Base-by-base conservation (phyloP, 2,329 filamentous ascomycete genomes). In the Fusarium beomiforme region DNA sequence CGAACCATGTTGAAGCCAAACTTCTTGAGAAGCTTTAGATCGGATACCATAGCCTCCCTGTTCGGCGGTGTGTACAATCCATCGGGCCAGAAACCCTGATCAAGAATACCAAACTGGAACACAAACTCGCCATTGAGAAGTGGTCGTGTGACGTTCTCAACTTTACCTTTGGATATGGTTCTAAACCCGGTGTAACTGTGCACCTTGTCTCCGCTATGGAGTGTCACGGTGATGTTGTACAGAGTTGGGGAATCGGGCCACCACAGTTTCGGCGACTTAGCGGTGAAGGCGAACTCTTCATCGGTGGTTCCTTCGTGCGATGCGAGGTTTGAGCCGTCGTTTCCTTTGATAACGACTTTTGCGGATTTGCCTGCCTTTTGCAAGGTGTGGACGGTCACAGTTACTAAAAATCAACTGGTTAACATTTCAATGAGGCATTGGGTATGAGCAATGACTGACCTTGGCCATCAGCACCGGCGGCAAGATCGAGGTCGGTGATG, bases 81-180 rank as follows among this genome's bases (percentile, higher is more conserved):
- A 74, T 93, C 91, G 0, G 90, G 91, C 91, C 90, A 93, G 77
- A 84, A 92, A 0, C 91, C 91, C 72, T 93, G 91, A 62, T 93
- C 91, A 0, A 93, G 83, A 0, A 90, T 91, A 6, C 90, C 90
- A 55, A 92, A 91, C 43, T 87, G 83, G 77, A 93, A 93, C 16
- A 89, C 81, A 41, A 91, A 91, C 58, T 92, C 83, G n/a, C 89
- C 90, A 67, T 93, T 93, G 41, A 93, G 79, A 1, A 92, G 78
- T 0, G 90, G 90, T 1, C 91, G 86, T 60, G 87, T 82, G 3
- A 91, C 77, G 0, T 89, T 90, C 21, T 90, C 79, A 3, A 93
- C 81, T 1, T 81, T 79, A 3, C 87, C 90, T 10, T 82, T 82
- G 0, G 86, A 84, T 37, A 93, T 84, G 1, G 89, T 92, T 31